Percentiles rank a stretch among this genome's conserved stretches.
Conservation (phyloP, 148 eudicot genomes). For the Drosera capensis region DNA sequence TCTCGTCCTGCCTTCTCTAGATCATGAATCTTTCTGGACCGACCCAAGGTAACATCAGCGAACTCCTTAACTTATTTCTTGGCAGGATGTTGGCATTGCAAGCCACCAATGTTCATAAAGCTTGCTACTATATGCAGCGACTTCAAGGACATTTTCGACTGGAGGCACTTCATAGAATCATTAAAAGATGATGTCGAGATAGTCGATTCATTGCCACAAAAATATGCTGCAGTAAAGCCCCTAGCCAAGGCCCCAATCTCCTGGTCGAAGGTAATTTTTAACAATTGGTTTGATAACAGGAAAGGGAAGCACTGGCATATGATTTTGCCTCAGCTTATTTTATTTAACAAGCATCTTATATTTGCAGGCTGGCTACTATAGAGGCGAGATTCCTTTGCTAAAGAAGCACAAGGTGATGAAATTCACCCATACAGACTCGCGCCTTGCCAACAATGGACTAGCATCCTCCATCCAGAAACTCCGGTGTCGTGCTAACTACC, state of each 20-base stretch:
- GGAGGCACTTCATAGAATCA: conserved; percentile 25
- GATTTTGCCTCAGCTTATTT: background rate
- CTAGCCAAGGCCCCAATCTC: conserved; percentile 28
- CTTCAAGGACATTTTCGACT: conserved; percentile 42
- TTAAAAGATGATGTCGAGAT: conserved; percentile 27
- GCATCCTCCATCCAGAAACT: conserved; percentile 26
- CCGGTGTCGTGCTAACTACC: conserved; percentile 41
- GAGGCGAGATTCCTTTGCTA: conserved; percentile 11
- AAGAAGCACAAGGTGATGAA: conserved; percentile 23
- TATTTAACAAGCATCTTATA: background rate
- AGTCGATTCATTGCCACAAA: conserved; percentile 31
- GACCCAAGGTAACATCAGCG: conserved; percentile 24
- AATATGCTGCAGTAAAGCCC: conserved; percentile 12
- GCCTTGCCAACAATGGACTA: conserved; percentile 36
- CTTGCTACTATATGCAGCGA: conserved; percentile 18
- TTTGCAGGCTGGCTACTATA: conserved; percentile 25
- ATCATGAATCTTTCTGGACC: conserved; percentile 44
- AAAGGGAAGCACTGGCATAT: too few relatives aligned
- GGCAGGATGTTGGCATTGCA: background rate
- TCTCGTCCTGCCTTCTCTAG: conserved; percentile 40
- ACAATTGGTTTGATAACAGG: too few relatives aligned
- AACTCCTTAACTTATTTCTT: background rate
- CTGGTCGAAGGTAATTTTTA: conserved; percentile 53
- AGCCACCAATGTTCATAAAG: background rate
- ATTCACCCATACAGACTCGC: conserved; percentile 31